Percentiles rank a stretch among this genome's conserved stretches.
These are phyloP conservation scores for Phytophthora pseudosyringae DNA, from an alignment of 352 stramenopile species.

Conservation along the genomic window DNA sequence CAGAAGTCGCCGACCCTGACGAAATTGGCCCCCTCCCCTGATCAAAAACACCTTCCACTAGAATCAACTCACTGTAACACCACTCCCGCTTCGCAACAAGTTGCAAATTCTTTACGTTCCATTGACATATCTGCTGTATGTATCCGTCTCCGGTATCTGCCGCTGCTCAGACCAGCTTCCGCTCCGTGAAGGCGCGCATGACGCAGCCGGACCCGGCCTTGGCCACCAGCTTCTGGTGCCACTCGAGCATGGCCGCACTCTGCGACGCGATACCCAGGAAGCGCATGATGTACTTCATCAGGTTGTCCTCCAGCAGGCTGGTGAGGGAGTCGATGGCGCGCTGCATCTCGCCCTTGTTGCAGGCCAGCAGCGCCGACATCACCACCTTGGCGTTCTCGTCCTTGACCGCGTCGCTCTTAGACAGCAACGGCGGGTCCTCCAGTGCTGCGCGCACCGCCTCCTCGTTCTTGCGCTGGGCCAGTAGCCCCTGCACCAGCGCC, in stretches of 20 bases:
- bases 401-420: constrained; percentile 71
- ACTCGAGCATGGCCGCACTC: constrained; percentile 86
- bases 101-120: constrained; percentile 23
- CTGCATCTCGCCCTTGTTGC: constrained; percentile 90
- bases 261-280: constrained; percentile 76
- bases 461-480: constrained; percentile 83
- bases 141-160: constrained; percentile 1
- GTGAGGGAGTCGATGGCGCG: constrained; percentile 77
- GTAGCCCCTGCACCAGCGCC: constrained; percentile 69
- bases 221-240: constrained; percentile 85
- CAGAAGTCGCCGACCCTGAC: constrained; percentile 15
- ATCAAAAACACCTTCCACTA: constrained; percentile 9
- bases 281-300: constrained; percentile 92
- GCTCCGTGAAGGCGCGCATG: constrained; percentile 89
- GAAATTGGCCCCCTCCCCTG: constrained; percentile 6
- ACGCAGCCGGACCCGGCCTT: constrained; percentile 90
- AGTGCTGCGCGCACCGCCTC: constrained; percentile 78
- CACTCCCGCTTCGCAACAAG: constrained; percentile 13
- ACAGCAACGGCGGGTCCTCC: constrained; percentile 71
- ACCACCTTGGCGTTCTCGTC: constrained; percentile 83
- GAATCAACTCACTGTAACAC: not conserved
- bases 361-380: constrained; percentile 73
- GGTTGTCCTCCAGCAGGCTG: constrained; percentile 71
- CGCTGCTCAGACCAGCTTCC: constrained; percentile 81
- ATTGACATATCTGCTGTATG: constrained; percentile 22